These are phyloP conservation scores for Maudiozyma humilis DNA, from an alignment of 1,139 yeast genomes.

Conservation along the genomic window DNA sequence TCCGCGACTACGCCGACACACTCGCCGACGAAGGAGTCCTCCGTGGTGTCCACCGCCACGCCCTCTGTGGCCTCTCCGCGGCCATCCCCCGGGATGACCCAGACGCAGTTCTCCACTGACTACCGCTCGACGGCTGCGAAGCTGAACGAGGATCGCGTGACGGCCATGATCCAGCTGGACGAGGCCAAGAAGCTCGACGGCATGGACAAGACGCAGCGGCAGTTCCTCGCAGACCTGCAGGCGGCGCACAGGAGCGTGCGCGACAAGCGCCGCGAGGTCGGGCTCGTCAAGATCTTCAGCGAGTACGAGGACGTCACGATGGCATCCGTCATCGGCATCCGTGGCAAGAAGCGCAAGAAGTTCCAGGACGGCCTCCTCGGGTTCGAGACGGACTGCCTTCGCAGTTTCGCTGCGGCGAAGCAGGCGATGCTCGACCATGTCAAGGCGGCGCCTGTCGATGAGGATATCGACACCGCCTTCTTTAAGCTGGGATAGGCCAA, in stretches of 20 bases:
- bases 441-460: conserved; percentile 5
- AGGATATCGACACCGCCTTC: conserved; percentile 5
- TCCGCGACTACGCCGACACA: not conserved
- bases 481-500: conserved; percentile 4
- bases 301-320: conserved; percentile 31
- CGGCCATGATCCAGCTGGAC: conserved; percentile 14
- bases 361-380: conserved; percentile 28
- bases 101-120: not conserved
- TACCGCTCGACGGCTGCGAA: not conserved
- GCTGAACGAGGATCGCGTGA: conserved; percentile 10
- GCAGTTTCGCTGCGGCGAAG: conserved; percentile 22
- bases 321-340: conserved; percentile 31
- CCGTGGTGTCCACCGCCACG: no score
- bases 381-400: conserved; percentile 29
- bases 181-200: conserved; percentile 9
- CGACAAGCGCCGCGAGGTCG: conserved; percentile 25
- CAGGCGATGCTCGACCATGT: conserved; percentile 12
- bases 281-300: conserved; percentile 27
- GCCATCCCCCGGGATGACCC: no score
- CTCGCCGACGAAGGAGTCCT: not conserved
- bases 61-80: not conserved
- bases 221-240: conserved; percentile 16
- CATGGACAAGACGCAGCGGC: conserved; percentile 15
- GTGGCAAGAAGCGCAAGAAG: conserved; percentile 32
- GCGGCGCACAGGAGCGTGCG: conserved; percentile 18